A percentile compares a stretch with the other conserved stretches of the same genome.
Evolutionary conservation across 306 rosid species (phyloP).

Genomic region (Dalbergia cochinchinensis): DNA sequence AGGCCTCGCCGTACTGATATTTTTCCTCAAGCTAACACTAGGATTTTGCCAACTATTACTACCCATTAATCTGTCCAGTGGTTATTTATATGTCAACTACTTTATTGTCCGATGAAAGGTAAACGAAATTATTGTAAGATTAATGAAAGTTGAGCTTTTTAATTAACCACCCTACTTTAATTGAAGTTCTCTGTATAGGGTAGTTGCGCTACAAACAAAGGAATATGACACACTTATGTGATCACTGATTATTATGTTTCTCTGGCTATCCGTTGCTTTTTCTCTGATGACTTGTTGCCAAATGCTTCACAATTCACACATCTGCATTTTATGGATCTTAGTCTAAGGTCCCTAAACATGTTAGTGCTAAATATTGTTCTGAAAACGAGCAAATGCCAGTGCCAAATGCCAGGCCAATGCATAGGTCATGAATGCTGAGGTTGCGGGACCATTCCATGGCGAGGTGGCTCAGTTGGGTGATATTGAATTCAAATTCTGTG

Average conservation of each 20-base stretch:
- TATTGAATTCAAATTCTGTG: neutral
- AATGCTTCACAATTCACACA: conserved; percentile 12
- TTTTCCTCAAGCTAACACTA: conserved; percentile 3
- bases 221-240: neutral
- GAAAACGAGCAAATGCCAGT: conserved; percentile 7
- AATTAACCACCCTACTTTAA: conserved; percentile 36
- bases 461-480: neutral
- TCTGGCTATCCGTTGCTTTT: neutral
- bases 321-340: conserved; percentile 12
- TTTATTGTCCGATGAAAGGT: conserved; percentile 34
- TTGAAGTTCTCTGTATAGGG: conserved; percentile 27
- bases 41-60: neutral
- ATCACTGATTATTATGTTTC: conserved; percentile 10
- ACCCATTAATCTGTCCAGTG: conserved; percentile 1
- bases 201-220: conserved; percentile 30
- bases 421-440: conserved; percentile 33
- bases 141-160: conserved; percentile 1
- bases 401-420: conserved; percentile 21
- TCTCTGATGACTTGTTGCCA: conserved; percentile 6
- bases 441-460: conserved; percentile 35
- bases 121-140: conserved; percentile 29
- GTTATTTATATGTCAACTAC: conserved; percentile 40
- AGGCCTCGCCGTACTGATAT: conserved; percentile 3
- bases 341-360: conserved; percentile 15
- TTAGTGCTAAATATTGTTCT: conserved; percentile 25